Evolutionary conservation across 192 early-diverging fungal genomes (phyloP).

Genomic region (Bifiguratus adelaidae): DNA sequence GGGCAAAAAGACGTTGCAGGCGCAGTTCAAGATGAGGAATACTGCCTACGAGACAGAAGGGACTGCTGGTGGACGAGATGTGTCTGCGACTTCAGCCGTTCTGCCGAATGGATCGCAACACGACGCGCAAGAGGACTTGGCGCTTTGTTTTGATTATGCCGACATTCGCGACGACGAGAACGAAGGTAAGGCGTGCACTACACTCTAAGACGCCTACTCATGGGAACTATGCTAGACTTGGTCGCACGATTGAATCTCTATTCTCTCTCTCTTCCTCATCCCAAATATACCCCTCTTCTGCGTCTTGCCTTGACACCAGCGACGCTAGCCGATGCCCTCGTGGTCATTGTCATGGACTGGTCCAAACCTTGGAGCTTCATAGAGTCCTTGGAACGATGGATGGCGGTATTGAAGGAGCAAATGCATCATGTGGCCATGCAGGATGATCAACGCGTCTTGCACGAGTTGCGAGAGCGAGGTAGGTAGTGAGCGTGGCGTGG

Average conservation of each 20-base stretch:
- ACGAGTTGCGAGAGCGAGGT: slow-evolving; percentile 59
- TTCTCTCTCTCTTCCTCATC: slow-evolving; percentile 61
- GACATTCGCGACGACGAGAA: slow-evolving; percentile 85
- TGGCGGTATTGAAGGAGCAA: slow-evolving; percentile 48
- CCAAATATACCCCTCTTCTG: slow-evolving; percentile 57
- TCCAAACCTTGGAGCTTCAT: slow-evolving; percentile 80
- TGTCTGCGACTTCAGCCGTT: too few relatives aligned
- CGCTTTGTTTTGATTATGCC: slow-evolving; percentile 73
- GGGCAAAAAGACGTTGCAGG: too few relatives aligned
- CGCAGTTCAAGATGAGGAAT: too few relatives aligned
- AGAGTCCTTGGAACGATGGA: slow-evolving; percentile 69
- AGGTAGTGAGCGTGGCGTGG: slow-evolving; percentile 2
- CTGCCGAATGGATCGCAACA: slow-evolving; percentile 20
- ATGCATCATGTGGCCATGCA: slow-evolving; percentile 43
- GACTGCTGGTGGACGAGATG: too few relatives aligned
- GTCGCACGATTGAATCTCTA: slow-evolving; percentile 70
- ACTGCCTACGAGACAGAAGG: too few relatives aligned
- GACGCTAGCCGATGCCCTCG: slow-evolving; percentile 47
- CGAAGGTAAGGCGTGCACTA: slow-evolving; percentile 35
- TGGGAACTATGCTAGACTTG: slow-evolving; percentile 24
- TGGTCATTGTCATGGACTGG: slow-evolving; percentile 87
- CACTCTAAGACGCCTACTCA: background rate
- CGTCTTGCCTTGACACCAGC: slow-evolving; percentile 59
- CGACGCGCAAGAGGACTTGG: slow-evolving; percentile 57
- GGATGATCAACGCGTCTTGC: slow-evolving; percentile 45